Percentiles rank a stretch among this genome's conserved stretches.
These are phyloP conservation scores for Lachnellula occidentalis DNA, from an alignment of 2,329 filamentous ascomycete genomes.

Conservation along the genomic window DNA sequence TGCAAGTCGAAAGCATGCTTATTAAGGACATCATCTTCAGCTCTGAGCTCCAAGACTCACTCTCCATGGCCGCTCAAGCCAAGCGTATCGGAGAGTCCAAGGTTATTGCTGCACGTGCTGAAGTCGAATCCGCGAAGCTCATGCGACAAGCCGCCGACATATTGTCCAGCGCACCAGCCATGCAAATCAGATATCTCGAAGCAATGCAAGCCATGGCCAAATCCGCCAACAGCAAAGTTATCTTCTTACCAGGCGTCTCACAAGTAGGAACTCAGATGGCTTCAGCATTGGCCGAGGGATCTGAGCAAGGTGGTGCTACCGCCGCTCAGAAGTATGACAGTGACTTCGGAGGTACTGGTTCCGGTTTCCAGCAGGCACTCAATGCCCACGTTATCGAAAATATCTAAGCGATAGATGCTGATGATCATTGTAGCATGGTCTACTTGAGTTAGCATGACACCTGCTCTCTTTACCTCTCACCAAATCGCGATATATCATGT, in stretches of 20 bases:
- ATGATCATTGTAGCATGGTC: constrained; percentile 28
- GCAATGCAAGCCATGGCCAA: constrained; percentile 99
- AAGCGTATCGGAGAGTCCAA: constrained; percentile 98
- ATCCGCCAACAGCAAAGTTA: constrained; percentile 80
- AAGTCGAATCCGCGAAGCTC: constrained; percentile 93
- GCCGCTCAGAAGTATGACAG: constrained; percentile 33
- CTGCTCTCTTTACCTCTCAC: not conserved
- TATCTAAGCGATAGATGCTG: constrained; percentile 50
- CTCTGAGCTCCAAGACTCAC: constrained; percentile 87
- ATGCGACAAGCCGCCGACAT: constrained; percentile 94
- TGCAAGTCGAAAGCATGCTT: constrained; percentile 95
- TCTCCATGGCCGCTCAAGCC: constrained; percentile 97
- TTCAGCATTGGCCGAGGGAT: constrained; percentile 45
- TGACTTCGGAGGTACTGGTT: constrained; percentile 49
- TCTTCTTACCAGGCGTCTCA: constrained; percentile 63
- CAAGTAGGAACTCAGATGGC: constrained; percentile 56
- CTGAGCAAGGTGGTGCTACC: constrained; percentile 41
- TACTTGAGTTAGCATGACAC: constrained; percentile 14
- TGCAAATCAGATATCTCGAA: constrained; percentile 98
- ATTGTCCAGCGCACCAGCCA: constrained; percentile 82
- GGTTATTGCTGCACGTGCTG: constrained; percentile 93
- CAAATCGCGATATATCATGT: constrained; percentile 5
- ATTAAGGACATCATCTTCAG: constrained; percentile 99
- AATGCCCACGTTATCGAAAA: constrained; percentile 80
- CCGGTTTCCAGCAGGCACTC: constrained; percentile 71